Evolutionary conservation across 495 filamentous ascomycete genomes (phyloP).

Genomic region (Tuber calosporum): DNA sequence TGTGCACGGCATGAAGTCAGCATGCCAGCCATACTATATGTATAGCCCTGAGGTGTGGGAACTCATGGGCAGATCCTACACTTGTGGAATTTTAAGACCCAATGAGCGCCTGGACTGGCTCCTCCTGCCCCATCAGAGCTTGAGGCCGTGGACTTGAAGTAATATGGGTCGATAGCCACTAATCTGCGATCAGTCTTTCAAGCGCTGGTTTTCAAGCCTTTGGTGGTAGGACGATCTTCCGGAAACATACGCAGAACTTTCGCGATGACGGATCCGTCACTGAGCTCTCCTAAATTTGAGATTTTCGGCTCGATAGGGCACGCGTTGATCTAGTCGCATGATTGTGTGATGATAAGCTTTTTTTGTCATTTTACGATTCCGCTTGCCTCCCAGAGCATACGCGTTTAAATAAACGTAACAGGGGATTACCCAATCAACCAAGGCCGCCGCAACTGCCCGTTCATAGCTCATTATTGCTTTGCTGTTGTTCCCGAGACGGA

Average conservation of each 20-base stretch:
- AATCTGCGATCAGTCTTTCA: conserved; percentile 5
- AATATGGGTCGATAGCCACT: conserved; percentile 42
- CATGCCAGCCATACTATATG: background rate
- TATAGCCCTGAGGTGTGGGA: background rate
- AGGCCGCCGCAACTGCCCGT: conserved; percentile 36
- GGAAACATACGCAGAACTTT: conserved; percentile 39
- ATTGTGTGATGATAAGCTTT: conserved; percentile 7
- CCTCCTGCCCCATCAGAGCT: conserved; percentile 32
- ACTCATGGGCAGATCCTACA: conserved; percentile 9
- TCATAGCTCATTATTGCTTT: conserved; percentile 33
- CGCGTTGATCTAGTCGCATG: conserved; percentile 39
- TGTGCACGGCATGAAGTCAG: background rate
- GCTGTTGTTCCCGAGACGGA: background rate
- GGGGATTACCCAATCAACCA: conserved; percentile 40
- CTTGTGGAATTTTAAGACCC: conserved; percentile 38
- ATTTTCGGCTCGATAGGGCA: conserved; percentile 42
- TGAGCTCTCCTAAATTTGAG: conserved; percentile 34
- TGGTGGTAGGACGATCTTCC: background rate
- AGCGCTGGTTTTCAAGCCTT: background rate
- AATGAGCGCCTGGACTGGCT: conserved; percentile 31
- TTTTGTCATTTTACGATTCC: background rate
- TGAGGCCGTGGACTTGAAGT: conserved; percentile 36
- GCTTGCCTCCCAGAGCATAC: conserved; percentile 4
- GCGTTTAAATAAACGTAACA: conserved; percentile 15
- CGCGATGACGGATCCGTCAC: conserved; percentile 36